Evolutionary conservation across 2,329 filamentous ascomycete species (phyloP), one percentile per base, ranked within the genome.

Genomic region (Sporothrix variecibatus): DNA sequence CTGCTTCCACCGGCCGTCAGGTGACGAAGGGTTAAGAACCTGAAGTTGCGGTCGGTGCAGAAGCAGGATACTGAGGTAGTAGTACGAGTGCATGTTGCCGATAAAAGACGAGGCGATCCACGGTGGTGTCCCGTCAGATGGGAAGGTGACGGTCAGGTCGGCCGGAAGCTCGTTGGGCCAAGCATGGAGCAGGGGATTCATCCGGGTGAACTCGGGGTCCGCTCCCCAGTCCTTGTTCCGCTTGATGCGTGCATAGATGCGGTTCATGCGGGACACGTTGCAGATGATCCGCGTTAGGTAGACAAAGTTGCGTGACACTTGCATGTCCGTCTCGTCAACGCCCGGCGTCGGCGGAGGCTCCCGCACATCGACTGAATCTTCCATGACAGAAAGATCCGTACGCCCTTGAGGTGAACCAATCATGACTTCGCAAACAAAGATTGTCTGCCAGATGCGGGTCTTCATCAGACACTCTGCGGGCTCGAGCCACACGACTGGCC

Each of bases 371-470:
- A 98, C 90, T 0, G 92, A 91, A 23, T 94, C 91, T 34, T 91
- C 85, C 64, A 92, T 88, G 8, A 97, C 92, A 1, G 92, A 87
- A 74, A 95, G 89, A 81, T 97, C 94, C 67, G 90, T 91, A 40
- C 94, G 93, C 12, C 93, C 95, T 90, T 98, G 95, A 2, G 95
- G 94, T 26, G 93, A 94, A 73, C 95, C 95, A 78, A 98, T 91
- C 93, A 98, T 97, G 58, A 95, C 88, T 82, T 98, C 95, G 76
- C 94, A 92, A 28, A 94, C 86, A 80, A 97, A 93, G 11, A 97
- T 88, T 1, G 91, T 92, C 81, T 98, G 95, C 95, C 95, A 98
- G 43, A 98, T 89, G 65, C 95, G 88, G 20, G 91, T 97, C 80
- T 94, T 95, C 34, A 94, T 89, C 74, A 93, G 86, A 80, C 95